Evolutionary conservation across 805 yeast species (phyloP), one percentile per base, ranked within the genome.

Genomic region (Scheffersomyces spartinae): DNA sequence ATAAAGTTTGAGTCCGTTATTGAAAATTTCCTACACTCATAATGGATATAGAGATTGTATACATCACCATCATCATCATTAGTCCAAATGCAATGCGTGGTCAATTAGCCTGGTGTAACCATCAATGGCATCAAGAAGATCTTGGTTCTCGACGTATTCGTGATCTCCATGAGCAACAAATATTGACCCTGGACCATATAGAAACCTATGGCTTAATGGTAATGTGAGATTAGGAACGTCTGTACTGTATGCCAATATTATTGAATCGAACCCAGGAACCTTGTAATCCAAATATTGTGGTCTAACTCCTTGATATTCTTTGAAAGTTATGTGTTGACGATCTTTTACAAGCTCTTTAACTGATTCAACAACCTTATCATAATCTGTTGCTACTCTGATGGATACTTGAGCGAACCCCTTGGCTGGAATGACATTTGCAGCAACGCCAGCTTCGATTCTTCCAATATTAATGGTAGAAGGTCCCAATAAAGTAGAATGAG

Each of bases 171-270:
- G 81, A 0, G 81, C 81, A 19, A 68, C 72, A 17, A 51, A 55
- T 25, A 74, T 73, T 2, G 73, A 49, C 3, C 84, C 84, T 3
- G 83, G 81, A 0, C 83, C 84, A 36, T 72, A 75, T 6, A 75
- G 47, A 38, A 70, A 74, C 37, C 69, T 53, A 29, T 52, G 57
- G 34, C 54, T 56, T 9, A 25, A 29, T 18, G 32, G 32, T 17
- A 14, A 26, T 11, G 29, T 29, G 4, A 55, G 40, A 27, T 47
- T 38, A 2, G 59, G 59, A 11, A 52, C 40, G 27, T 52, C 58
- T 2, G 78, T 71, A 13, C 62, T 58, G 38, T 68, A 71, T 1
- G 74, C 66, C 33, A 65, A 45, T 5, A 64, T 50, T 11, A 58
- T 49, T 9, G 57, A 49, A 3, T 74, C 79, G 36, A 76, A 77